Conservation (phyloP, 192 early-diverging fungal genomes). For the Entomortierella lignicola region DNA sequence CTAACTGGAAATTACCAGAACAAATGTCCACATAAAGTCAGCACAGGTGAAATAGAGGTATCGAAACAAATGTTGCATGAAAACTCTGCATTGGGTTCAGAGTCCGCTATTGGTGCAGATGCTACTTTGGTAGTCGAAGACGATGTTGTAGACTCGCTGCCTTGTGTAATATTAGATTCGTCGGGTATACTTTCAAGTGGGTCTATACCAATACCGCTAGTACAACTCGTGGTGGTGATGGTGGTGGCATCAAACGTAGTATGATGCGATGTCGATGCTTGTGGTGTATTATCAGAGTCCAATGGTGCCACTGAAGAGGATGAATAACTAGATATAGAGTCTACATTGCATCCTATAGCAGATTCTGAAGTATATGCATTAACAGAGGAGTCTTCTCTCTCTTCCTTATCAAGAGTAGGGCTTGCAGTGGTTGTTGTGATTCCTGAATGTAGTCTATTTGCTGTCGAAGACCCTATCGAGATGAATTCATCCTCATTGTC, state of each 20-base stretch:
- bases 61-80: slow-evolving; percentile 72
- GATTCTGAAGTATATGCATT: too few relatives aligned
- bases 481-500: background rate
- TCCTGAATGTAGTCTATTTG: background rate
- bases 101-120: background rate
- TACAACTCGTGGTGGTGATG: background rate
- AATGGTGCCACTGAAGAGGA: background rate
- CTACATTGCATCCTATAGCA: too few relatives aligned
- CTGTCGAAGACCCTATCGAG: background rate
- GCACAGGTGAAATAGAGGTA: slow-evolving; percentile 77
- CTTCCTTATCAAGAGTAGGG: background rate
- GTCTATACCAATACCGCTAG: background rate
- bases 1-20: slow-evolving; percentile 70
- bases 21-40: slow-evolving; percentile 84
- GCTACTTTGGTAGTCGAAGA: background rate
- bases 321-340: background rate
- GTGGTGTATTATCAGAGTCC: background rate
- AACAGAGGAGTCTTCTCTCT: too few relatives aligned
- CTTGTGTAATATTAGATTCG: background rate
- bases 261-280: background rate
- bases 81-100: slow-evolving; percentile 40
- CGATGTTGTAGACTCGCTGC: background rate
- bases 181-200: background rate
- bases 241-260: background rate
- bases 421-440: background rate